Conservation (phyloP, 129 eudicot genomes). For the Cynara cardunculus region DNA sequence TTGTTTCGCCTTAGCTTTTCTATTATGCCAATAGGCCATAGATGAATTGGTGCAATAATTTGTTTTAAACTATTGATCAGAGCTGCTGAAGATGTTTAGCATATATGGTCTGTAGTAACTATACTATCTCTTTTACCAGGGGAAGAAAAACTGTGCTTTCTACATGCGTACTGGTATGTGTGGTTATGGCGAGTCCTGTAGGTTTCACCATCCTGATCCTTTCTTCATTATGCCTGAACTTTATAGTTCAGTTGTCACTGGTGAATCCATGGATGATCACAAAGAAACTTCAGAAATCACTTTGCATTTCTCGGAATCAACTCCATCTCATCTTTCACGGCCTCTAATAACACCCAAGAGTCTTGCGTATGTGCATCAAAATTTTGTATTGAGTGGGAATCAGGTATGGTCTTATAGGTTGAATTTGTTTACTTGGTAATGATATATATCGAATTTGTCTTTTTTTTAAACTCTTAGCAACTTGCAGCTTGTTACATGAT, state of each 20-base stretch:
- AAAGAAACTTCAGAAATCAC: constrained; percentile 1
- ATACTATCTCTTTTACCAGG: constrained; percentile 32
- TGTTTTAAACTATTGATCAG: neutral
- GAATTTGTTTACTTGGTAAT: neutral
- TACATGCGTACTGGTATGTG: constrained; percentile 68
- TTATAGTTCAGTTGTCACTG: neutral
- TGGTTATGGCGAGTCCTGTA: constrained; percentile 46
- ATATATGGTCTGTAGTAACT: neutral
- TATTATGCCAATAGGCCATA: neutral
- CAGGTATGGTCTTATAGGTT: constrained; percentile 25
- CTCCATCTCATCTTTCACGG: neutral
- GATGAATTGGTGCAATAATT: neutral
- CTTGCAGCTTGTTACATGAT: neutral
- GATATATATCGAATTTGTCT: neutral
- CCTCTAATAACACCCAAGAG: neutral
- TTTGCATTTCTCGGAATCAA: neutral
- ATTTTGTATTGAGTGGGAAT: constrained; percentile 26
- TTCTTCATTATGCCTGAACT: constrained; percentile 23
- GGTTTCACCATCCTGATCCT: constrained; percentile 62
- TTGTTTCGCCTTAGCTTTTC: neutral
- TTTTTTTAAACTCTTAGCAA: neutral
- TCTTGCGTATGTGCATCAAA: constrained; percentile 7
- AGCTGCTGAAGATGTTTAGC: neutral
- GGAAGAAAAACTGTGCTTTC: constrained; percentile 48
- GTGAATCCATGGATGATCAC: constrained; percentile 8